Base-by-base conservation (phyloP, 306 rosid species). In the Medicago lupulina region DNA sequence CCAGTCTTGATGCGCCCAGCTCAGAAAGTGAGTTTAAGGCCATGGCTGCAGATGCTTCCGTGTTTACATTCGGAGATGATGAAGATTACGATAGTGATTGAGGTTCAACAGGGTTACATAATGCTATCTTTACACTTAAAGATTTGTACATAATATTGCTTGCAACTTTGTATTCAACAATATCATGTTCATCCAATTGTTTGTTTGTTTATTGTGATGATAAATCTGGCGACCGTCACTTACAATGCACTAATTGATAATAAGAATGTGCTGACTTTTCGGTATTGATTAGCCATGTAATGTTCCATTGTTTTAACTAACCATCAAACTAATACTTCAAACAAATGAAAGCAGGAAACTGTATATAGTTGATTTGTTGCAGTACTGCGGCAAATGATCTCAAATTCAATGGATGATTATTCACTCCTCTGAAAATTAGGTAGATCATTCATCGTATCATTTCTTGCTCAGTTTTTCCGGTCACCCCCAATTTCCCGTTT, bases 21-120 rank as follows among this genome's bases (percentile, higher is more conserved):
- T 51, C 93, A 1, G 93, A 88, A 71, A 96, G 99, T 74, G 99
- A 96, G 71, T 96, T 92, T 58, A 96, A 96, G 95, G 98, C 96
- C 71, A 92, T 96, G 98, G 99, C 98, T 8, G 99, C 99, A 25
- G 99, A 96, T 90, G 92, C 99, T 40, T 96, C 99, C 18, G 99
- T 96, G 17, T 92, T 96, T 72, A 81, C 98, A 8, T 96, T 96
- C 23, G 99, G 99, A 57, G 98, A 96, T 28, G 99, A 95, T 0
- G 99, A 96, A 71, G 99, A 96, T 84, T 92, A 86, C 5, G 98
- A 92, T 82, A 96, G 97, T 71, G 99, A 92, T 80, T 92, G 83
- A 86, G 81, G 57, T 54, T 21, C 72, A 31, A 17, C 60, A 55
- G 50, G 67, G 50, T 38, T 66, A 6, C 46, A 66, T 25, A 4